Base-by-base conservation (phyloP, 495 filamentous ascomycete species). In the Penicillium paradoxum region DNA sequence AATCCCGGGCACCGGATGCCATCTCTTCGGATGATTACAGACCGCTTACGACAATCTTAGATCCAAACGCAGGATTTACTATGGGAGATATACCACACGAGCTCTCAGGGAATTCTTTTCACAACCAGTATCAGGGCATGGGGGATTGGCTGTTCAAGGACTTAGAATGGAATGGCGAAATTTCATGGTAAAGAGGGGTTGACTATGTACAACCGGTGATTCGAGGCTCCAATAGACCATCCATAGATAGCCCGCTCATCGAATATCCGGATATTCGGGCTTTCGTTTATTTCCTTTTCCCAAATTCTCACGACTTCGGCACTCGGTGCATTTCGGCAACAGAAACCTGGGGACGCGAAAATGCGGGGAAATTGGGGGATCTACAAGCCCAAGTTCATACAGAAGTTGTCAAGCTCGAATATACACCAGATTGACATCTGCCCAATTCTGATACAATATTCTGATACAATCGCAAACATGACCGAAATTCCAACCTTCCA, bases 311-410 rank as follows among this genome's bases (percentile, higher is more conserved):
- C 44, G 42, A 40, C 48, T 32, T 55, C 60, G 60, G 60, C 54
- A 60, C 11, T 63, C 54, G 54, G 54, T 50, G 33, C 49, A 46
- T 60, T 53, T 51, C 54, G 60, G 53, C 22, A 52, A 55, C n/a
- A 19, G 14, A 48, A 34, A 19, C 8, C 37, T 42, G 42, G 53
- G 29, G 51, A 47, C 29, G 32, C n/a, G 45, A 39, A 48, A 36
- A 51, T 57, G 60, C 60, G 57, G 60, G 55, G 60, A 32, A n/a
- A 55, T 18, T 57, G 54, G 60, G 55, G 60, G 42, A 55, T 22
- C 41, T 15, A 49, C 17, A 17, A 47, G 19, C 45, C 27, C 15
- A 44, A 29, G 17, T 50, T 15, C 6, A 30, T 24, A 32, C 27
- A 19, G 21, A 9, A 27, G 24, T 24, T 18, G 13, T 32, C 30